Conservation (phyloP, 2,329 filamentous ascomycete genomes). For the Xenoacremonium recifei region DNA sequence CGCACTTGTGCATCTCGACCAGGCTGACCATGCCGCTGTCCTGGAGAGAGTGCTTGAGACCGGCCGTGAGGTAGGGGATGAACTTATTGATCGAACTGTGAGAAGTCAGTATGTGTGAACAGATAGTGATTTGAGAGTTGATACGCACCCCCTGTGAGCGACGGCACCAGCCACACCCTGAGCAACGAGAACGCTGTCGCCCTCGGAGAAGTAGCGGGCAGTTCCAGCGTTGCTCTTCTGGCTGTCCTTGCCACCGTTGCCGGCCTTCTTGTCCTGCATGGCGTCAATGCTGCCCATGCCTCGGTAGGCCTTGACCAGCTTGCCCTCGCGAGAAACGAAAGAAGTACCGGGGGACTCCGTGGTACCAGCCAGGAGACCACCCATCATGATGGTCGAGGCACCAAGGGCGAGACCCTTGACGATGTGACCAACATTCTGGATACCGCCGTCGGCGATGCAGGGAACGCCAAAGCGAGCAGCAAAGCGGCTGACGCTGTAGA, state of each 20-base stretch:
- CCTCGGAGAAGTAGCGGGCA: slow-evolving; percentile 97
- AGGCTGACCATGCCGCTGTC: slow-evolving; percentile 88
- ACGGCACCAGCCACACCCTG: slow-evolving; percentile 92
- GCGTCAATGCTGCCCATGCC: slow-evolving; percentile 99
- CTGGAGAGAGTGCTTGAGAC: slow-evolving; percentile 96
- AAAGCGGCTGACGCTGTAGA: slow-evolving; percentile 86
- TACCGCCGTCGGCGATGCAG: slow-evolving; percentile 95
- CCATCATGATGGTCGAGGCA: slow-evolving; percentile 98
- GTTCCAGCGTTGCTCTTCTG: slow-evolving; percentile 90
- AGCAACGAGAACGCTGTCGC: slow-evolving; percentile 89
- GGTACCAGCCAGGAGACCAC: slow-evolving; percentile 92
- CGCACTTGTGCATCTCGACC: slow-evolving; percentile 70
- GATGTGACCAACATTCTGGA: slow-evolving; percentile 98
- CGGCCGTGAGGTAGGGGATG: slow-evolving; percentile 90
- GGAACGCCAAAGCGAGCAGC: slow-evolving; percentile 92
- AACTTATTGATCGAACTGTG: slow-evolving; percentile 86
- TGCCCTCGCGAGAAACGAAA: slow-evolving; percentile 92
- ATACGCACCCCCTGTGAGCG: slow-evolving; percentile 65
- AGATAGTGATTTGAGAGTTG: background rate
- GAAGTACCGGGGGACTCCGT: slow-evolving; percentile 97
- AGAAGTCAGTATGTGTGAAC: slow-evolving; percentile 27
- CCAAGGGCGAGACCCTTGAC: slow-evolving; percentile 96
- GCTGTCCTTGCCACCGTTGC: slow-evolving; percentile 67
- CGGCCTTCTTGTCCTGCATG: slow-evolving; percentile 99
- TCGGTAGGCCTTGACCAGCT: slow-evolving; percentile 98